Evolutionary conservation across 2,329 filamentous ascomycete species (phyloP).

Genomic region (Aureobasidium sp.): DNA sequence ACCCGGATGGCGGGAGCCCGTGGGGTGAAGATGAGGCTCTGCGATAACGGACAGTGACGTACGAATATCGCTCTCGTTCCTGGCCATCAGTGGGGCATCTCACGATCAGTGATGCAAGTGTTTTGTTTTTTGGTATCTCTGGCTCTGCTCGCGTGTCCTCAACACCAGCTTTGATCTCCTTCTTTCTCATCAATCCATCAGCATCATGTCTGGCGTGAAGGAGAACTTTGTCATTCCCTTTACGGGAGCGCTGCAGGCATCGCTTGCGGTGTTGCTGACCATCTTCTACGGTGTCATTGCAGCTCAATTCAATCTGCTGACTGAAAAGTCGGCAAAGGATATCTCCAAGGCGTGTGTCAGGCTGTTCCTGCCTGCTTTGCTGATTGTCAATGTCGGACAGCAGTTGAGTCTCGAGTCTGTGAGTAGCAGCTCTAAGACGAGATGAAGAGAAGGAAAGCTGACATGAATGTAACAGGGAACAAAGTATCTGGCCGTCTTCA

Average conservation of each 20-base stretch:
- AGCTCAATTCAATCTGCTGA: slow-evolving; percentile 45
- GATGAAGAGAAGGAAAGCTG: background rate
- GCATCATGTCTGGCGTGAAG: slow-evolving; percentile 6
- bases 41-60: background rate
- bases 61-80: background rate
- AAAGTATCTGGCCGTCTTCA: slow-evolving; percentile 26
- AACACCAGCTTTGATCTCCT: background rate
- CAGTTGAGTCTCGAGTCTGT: slow-evolving; percentile 44
- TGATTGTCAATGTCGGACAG: slow-evolving; percentile 48
- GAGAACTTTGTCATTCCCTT: slow-evolving; percentile 36
- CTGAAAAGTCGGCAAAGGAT: slow-evolving; percentile 42
- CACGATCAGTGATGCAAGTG: background rate
- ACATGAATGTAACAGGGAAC: slow-evolving; percentile 9
- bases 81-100: background rate
- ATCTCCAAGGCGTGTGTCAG: slow-evolving; percentile 48
- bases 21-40: slow-evolving; percentile 1
- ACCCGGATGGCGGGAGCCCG: too few relatives aligned
- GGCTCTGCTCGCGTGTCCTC: background rate
- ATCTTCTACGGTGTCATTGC: slow-evolving; percentile 47
- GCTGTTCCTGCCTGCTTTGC: slow-evolving; percentile 47
- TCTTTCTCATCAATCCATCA: background rate
- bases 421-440: slow-evolving; percentile 24
- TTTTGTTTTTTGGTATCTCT: background rate
- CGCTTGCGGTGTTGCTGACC: slow-evolving; percentile 48
- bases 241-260: slow-evolving; percentile 49